phyloP scores from a whole-genome alignment of 2,329 filamentous ascomycete species.

The Calonectria crousiana region DNA sequence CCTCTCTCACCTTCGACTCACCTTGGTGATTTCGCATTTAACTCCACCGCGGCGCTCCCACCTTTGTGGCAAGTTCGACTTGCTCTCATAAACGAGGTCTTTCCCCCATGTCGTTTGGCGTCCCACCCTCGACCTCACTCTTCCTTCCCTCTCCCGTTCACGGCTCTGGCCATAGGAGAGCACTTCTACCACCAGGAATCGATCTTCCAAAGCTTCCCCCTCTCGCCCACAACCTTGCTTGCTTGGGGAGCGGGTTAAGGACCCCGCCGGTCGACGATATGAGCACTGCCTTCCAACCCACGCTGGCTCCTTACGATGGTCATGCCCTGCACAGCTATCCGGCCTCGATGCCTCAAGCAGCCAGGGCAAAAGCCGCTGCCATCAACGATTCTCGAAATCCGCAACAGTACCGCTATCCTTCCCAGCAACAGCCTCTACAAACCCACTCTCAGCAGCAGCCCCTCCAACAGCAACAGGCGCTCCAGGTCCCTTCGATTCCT shows the following conservation, averaged over 20 bases:
- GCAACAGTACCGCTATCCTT: conserved; percentile 48
- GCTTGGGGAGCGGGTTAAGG: conserved; percentile 55
- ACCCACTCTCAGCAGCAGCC: conserved; percentile 6
- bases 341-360: conserved; percentile 48
- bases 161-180: conserved; percentile 35
- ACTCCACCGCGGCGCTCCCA: neutral
- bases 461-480: conserved; percentile 31
- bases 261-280: conserved; percentile 66
- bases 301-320: conserved; percentile 60
- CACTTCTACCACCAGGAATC: conserved; percentile 31
- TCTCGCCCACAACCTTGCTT: conserved; percentile 32
- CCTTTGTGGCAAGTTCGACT: neutral
- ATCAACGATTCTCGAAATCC: conserved; percentile 50
- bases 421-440: conserved; percentile 40
- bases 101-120: conserved; percentile 46
- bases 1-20: neutral
- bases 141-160: conserved; percentile 39
- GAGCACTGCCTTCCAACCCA: conserved; percentile 65
- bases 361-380: conserved; percentile 45
- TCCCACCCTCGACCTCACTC: conserved; percentile 36
- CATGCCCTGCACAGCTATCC: conserved; percentile 59
- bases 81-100: neutral
- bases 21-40: neutral
- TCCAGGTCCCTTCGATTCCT: conserved; percentile 24
- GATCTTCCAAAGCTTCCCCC: conserved; percentile 40